Base-by-base conservation (phyloP, 345 rosid species). In the Anastatica hierochuntica region DNA sequence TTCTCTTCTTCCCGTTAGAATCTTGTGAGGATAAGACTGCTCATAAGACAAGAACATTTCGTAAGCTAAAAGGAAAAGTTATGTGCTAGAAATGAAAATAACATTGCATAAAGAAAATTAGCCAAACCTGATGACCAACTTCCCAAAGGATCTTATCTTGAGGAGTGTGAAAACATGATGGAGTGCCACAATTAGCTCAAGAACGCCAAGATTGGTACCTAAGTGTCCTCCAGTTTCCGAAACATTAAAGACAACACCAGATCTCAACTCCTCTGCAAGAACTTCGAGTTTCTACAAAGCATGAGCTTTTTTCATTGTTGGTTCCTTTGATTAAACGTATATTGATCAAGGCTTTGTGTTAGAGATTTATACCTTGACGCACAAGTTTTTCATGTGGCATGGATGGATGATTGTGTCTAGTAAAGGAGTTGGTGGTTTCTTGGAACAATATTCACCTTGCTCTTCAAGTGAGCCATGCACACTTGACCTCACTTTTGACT, bases 111-210 rank as follows among this genome's bases (percentile, higher is more conserved):
- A n/a, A n/a, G n/a, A n/a, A n/a, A n/a, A n/a, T n/a, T n/a, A n/a
- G n/a, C n/a, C n/a, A n/a, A n/a, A n/a, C n/a, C n/a, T n/a, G 98
- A 72, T 92, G 98, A 60, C 98, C 98, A 54, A 92, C 98, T 69
- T 92, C 98, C 98, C 95, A 92, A 5, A 92, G 72, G 9, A 92
- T 79, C 79, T 59, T 85, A 55, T 92, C 98, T 49, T 81, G 80
- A 54, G 98, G 98, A 53, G 88, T 56, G 58, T 84, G 50, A 92
- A 92, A 64, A 92, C 88, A 72, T 77, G 82, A 69, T 92, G 98
- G 74, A 92, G 95, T 60, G 95, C 94, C 54, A 92, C 96, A 15
- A 95, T 92, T 26, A 92, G 94, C 79, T 92, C 98, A 48, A 92
- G 90, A 42, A 92, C 96, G 61, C 98, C 98, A 64, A 92, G 96